A percentile compares a stretch with the other conserved stretches of the same genome.
Conservation (phyloP, 306 rosid genomes). For the Vicia villosa region DNA sequence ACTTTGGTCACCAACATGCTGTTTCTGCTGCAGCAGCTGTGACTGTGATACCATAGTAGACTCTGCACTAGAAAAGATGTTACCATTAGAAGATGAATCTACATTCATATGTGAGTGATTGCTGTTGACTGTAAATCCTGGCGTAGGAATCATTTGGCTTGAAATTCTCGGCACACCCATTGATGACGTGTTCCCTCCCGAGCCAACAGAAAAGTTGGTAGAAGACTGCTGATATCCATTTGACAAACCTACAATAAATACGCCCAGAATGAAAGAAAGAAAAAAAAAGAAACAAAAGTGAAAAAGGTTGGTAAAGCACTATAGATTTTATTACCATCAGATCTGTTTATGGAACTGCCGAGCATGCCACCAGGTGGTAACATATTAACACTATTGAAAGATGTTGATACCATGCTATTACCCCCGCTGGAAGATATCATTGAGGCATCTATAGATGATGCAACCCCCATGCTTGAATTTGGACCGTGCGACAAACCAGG, state of each 20-base stretch:
- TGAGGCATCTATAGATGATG: constrained; percentile 68
- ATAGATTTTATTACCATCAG: constrained; percentile 60
- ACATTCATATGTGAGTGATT: constrained; percentile 64
- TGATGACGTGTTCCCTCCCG: constrained; percentile 73
- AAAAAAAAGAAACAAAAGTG: constrained; percentile 12
- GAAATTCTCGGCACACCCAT: constrained; percentile 63
- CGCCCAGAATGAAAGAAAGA: constrained; percentile 31
- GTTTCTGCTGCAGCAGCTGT: constrained; percentile 76
- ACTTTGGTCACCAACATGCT: constrained; percentile 69
- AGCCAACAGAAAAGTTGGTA: constrained; percentile 68
- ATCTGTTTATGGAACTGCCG: constrained; percentile 61
- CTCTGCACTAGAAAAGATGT: constrained; percentile 71
- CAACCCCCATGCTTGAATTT: constrained; percentile 67
- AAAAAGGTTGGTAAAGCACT: constrained; percentile 15
- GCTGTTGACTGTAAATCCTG: constrained; percentile 67
- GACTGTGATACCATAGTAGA: constrained; percentile 63
- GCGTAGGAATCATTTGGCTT: constrained; percentile 99
- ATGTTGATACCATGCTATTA: constrained; percentile 51
- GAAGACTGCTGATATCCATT: constrained; percentile 89
- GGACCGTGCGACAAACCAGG: constrained; percentile 83
- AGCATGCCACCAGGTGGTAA: constrained; percentile 62
- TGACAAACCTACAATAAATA: constrained; percentile 64
- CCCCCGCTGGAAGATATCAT: constrained; percentile 57
- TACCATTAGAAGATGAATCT: constrained; percentile 65
- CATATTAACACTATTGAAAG: constrained; percentile 68